These are phyloP conservation scores for Takakia lepidozioides DNA, from an alignment of 225 moss, liverwort and hornwort genomes.

Conservation along the genomic window DNA sequence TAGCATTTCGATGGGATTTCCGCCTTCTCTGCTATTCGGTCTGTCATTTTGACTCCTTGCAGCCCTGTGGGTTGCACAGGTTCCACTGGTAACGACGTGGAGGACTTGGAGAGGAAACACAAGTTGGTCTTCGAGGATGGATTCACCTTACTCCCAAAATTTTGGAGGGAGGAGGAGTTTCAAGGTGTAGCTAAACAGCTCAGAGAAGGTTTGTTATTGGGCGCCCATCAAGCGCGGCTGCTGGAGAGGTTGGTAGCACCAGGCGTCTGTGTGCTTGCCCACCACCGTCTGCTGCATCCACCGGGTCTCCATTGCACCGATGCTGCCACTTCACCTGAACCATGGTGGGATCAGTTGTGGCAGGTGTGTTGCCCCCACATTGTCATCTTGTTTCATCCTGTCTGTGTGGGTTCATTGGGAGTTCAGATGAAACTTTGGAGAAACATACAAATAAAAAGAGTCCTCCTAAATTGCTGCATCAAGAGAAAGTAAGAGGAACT, in stretches of 20 bases:
- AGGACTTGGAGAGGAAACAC: conserved; percentile 25
- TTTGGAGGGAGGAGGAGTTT: conserved; percentile 29
- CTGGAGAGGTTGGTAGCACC: conserved; percentile 17
- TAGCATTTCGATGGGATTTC: too few species aligned
- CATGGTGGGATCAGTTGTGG: conserved; percentile 43
- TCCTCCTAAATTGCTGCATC: neutral
- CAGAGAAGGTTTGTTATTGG: conserved; percentile 9
- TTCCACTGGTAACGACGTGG: too few species aligned
- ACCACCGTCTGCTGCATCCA: conserved; percentile 16
- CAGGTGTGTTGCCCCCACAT: conserved; percentile 18
- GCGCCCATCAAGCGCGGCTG: conserved; percentile 13
- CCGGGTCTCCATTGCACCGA: conserved; percentile 39
- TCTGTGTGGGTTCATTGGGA: neutral
- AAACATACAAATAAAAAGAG: too few species aligned
- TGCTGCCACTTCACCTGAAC: conserved; percentile 33
- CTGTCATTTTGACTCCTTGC: too few species aligned
- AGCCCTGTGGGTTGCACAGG: too few species aligned
- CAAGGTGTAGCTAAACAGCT: conserved; percentile 1
- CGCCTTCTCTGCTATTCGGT: too few species aligned
- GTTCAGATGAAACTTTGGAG: too few species aligned
- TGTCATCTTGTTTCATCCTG: neutral
- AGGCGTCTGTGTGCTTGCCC: conserved; percentile 6
- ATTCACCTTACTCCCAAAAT: conserved; percentile 23
- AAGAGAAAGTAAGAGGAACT: neutral
- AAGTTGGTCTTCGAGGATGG: conserved; percentile 36